These are phyloP conservation scores for Leishmania major DNA, from an alignment of 208 protist species.

Conservation along the genomic window DNA sequence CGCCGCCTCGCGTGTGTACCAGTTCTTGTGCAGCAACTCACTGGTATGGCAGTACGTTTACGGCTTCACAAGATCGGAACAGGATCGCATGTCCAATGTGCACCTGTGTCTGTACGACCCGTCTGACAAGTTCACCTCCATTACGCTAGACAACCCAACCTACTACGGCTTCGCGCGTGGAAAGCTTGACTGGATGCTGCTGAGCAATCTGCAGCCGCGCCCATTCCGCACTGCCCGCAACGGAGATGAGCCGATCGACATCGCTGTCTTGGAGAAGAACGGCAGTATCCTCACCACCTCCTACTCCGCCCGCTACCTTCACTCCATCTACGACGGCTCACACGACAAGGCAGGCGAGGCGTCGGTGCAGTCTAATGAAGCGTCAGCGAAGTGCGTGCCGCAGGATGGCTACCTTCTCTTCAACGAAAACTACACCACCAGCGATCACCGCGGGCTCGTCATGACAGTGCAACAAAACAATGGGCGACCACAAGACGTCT, in stretches of 20 bases:
- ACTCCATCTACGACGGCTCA: constrained; percentile 17
- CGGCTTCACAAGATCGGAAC: constrained; percentile 53
- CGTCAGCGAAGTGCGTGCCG: constrained; percentile 20
- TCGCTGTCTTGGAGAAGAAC: constrained; percentile 29
- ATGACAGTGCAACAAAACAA: constrained; percentile 56
- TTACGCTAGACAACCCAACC: constrained; percentile 60
- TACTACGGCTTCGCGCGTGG: constrained; percentile 72
- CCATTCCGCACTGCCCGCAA: constrained; percentile 24
- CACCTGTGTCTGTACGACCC: constrained; percentile 76
- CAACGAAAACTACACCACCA: constrained; percentile 65
- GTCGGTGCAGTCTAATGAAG: constrained; percentile 13
- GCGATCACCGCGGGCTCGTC: constrained; percentile 74
- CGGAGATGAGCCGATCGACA: constrained; percentile 31
- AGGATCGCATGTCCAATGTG: constrained; percentile 40
- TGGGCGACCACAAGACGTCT: constrained; percentile 36
- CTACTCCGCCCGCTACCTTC: constrained; percentile 26
- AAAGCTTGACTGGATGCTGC: constrained; percentile 79
- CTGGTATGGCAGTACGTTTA: constrained; percentile 59
- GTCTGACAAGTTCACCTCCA: constrained; percentile 60
- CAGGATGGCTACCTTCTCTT: constrained; percentile 71
- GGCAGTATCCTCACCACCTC: constrained; percentile 32
- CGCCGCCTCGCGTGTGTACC: constrained; percentile 37
- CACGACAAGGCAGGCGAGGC: constrained; percentile 16
- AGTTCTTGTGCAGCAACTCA: constrained; percentile 55
- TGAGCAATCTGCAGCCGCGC: constrained; percentile 59